Percentiles rank a stretch among this genome's conserved stretches.
Conservation (phyloP, 352 stramenopile species). For the Phytophthora pinifolia region DNA sequence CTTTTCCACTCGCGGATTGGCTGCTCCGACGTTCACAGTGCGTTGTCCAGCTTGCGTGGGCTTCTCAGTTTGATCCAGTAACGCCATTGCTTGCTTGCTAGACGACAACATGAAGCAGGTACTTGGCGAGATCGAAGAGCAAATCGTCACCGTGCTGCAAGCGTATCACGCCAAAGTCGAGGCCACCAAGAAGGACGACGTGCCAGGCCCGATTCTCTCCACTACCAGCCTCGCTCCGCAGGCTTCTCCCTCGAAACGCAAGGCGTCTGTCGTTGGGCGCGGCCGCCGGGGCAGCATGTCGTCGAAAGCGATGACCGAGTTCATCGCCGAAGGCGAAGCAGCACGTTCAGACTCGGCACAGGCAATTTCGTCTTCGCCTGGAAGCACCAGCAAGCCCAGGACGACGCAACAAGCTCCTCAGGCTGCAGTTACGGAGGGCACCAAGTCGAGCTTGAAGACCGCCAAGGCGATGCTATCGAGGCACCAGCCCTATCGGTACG, state of each 20-base stretch:
- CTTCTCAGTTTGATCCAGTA: too few species aligned
- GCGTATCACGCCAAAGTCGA: slow-evolving; percentile 65
- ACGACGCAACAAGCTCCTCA: slow-evolving; percentile 7
- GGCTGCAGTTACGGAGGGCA: slow-evolving; percentile 6
- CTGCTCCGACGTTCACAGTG: slow-evolving; percentile 67
- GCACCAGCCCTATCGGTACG: slow-evolving; percentile 75
- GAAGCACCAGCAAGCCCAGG: slow-evolving; percentile 6
- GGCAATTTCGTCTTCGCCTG: slow-evolving; percentile 1
- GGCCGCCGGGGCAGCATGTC: slow-evolving; percentile 16
- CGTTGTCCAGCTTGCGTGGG: slow-evolving; percentile 3
- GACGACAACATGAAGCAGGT: slow-evolving; percentile 77
- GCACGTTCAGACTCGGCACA: slow-evolving; percentile 11
- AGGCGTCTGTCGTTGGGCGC: slow-evolving; percentile 14
- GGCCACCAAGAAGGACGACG: slow-evolving; percentile 38
- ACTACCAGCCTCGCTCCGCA: slow-evolving; percentile 11
- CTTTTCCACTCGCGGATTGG: slow-evolving; percentile 70
- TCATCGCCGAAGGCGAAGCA: slow-evolving; percentile 5
- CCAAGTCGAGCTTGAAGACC: slow-evolving; percentile 34
- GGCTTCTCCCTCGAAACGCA: slow-evolving; percentile 21
- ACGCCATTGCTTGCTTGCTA: slow-evolving; percentile 13
- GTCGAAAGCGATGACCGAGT: slow-evolving; percentile 4
- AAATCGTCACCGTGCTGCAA: slow-evolving; percentile 66
- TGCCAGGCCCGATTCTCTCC: slow-evolving; percentile 1
- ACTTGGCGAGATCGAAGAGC: slow-evolving; percentile 75
- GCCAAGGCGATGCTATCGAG: slow-evolving; percentile 52